Evolutionary conservation across 805 yeast species (phyloP).

Genomic region (Phaffomyces antillensis): DNA sequence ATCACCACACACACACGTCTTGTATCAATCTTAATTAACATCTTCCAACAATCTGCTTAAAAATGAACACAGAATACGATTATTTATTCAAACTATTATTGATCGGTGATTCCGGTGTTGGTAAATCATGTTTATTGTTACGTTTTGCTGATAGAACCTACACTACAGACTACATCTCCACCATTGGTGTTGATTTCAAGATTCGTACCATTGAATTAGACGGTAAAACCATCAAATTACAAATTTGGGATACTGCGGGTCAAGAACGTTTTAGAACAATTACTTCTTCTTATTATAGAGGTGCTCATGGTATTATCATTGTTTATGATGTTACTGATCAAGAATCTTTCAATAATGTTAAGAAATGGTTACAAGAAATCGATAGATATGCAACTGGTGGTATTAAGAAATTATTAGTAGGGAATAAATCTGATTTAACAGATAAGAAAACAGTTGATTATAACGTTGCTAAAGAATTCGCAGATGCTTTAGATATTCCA

Average conservation of each 20-base stretch:
- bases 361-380: constrained; percentile 97
- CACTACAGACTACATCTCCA: constrained; percentile 93
- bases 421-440: constrained; percentile 90
- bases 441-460: constrained; percentile 95
- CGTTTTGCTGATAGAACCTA: constrained; percentile 97
- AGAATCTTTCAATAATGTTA: constrained; percentile 91
- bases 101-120: constrained; percentile 98
- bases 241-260: constrained; percentile 99
- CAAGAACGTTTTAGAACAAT: constrained; percentile 98
- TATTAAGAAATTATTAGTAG: constrained; percentile 90
- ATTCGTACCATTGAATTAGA: constrained; percentile 88
- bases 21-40: too few species aligned
- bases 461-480: constrained; percentile 94
- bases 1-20: background rate
- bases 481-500: constrained; percentile 90
- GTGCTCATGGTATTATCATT: constrained; percentile 97
- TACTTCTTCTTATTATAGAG: constrained; percentile 95
- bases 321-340: constrained; percentile 98
- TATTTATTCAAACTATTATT: constrained; percentile 89
- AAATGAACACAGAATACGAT: constrained; percentile 93
- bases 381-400: constrained; percentile 98
- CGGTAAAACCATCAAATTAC: constrained; percentile 94
- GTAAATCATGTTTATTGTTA: constrained; percentile 89
- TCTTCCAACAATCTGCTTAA: too few species aligned
- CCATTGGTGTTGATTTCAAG: constrained; percentile 95